Evolutionary conservation across 208 protist species (phyloP).

Genomic region (Crithidia thermophila): DNA sequence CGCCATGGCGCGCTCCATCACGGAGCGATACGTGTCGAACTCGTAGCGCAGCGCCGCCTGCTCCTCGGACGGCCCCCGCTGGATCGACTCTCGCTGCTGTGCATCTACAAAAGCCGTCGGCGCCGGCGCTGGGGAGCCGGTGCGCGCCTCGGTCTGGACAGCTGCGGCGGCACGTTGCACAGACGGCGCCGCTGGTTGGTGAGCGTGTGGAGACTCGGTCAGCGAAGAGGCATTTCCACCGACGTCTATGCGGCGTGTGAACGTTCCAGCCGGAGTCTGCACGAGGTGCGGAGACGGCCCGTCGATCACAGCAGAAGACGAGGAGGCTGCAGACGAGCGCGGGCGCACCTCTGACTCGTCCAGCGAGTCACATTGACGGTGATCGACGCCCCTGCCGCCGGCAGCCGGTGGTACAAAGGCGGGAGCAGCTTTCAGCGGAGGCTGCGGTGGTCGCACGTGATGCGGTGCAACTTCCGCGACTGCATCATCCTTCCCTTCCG

Average conservation of each 20-base stretch:
- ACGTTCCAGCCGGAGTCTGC: constrained; percentile 1
- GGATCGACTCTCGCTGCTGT: constrained; percentile 18
- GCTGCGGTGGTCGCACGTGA: too few species aligned
- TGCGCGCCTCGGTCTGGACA: constrained; percentile 7
- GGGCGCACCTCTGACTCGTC: too few species aligned
- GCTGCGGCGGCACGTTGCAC: not conserved
- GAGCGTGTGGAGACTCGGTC: too few species aligned
- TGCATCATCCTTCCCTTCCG: too few species aligned
- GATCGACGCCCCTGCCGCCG: too few species aligned
- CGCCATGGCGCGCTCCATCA: constrained; percentile 61
- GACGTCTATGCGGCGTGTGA: not conserved
- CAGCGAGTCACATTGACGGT: too few species aligned
- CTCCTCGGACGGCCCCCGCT: constrained; percentile 16
- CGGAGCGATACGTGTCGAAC: constrained; percentile 52
- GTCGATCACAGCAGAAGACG: too few species aligned
- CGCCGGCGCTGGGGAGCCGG: not conserved
- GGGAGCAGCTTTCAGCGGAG: too few species aligned
- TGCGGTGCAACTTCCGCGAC: too few species aligned
- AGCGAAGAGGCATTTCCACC: too few species aligned
- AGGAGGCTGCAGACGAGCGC: too few species aligned
- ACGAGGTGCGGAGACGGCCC: constrained; percentile 2
- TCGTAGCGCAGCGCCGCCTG: constrained; percentile 36
- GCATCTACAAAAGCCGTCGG: not conserved
- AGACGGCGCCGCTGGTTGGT: not conserved
- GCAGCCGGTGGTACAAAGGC: too few species aligned